Base-by-base conservation (phyloP, 2,329 filamentous ascomycete species). In the Colletotrichum nymphaeae region DNA sequence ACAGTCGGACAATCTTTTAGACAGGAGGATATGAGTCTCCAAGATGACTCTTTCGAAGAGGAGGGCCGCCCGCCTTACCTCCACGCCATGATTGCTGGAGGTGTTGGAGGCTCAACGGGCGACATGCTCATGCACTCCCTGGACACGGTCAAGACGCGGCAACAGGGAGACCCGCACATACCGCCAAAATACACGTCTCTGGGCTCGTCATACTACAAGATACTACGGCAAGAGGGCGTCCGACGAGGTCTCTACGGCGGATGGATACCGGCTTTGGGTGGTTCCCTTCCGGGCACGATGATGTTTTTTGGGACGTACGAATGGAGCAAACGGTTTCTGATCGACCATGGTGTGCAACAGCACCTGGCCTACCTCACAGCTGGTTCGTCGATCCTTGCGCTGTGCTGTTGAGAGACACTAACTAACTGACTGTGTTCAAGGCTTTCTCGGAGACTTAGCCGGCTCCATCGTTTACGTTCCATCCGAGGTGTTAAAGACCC, bases 41-140 rank as follows among this genome's bases (percentile, higher is more conserved):
- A 74, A 49, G 75, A 79, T 75, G 79, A 81, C 56, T 80, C 84
- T 78, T 79, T 85, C 69, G 84, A 84, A 77, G 77, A 81, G 74
- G 84, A 86, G 76, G 83, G 79, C 70, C 83, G 84, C 63, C 84
- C 84, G 76, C 84, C 84, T 63, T 86, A 85, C 76, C 76, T 83
- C 69, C 84, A 86, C 77, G 92, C 94, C 81, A 99, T 98, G 95
- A 88, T 99, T 79, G 97, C 97, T 42, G 97, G 97, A 80, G 97
- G 96, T 73, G 87, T 97, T 66, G 97, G 97, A 80, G 97, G 97
- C 66, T 95, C 94, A 19, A 97, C 93, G 69, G 97, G 97, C 72
- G 97, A 99, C 83, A 93, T 99, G 89, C 87, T 99, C 77, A 99
- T 99, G 97, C 97, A 99, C 86, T 98, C 96, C 58, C 90, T 99